Base-by-base conservation (phyloP, 345 rosid genomes). In the Eucalyptus polyanthemos region DNA sequence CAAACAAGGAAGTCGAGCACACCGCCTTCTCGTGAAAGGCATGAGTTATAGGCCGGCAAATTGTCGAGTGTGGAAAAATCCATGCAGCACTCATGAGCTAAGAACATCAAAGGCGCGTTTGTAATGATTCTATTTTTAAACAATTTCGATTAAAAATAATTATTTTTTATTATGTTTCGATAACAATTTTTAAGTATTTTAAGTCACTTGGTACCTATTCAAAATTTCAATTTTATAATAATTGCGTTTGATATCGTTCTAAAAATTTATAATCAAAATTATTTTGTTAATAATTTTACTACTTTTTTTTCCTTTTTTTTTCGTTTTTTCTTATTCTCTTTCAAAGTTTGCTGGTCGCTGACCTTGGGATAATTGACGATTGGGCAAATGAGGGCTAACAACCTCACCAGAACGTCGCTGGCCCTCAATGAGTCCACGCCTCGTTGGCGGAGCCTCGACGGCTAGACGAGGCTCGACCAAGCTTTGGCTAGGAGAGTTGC, bases 131-230 rank as follows among this genome's bases (percentile, higher is more conserved):
- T n/a, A n/a, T n/a, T n/a, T n/a, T n/a, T n/a, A 34, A 5, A 50
- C 3, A 50, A 50, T 50, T 50, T 50, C 0, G 0, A 50, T 50
- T 0, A 50, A 1, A 50, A 50, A 50, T 4, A 0, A 47, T 47
- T 47, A 0, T 0, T 50, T 49, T 50, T 50, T 50, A 50, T 50
- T 50, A 0, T 50, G 3, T 50, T 50, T 0, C 0, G 3, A 0
- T 0, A 50, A 50, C 0, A 50, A 50, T 14, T 50, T 50, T 0
- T 14, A 14, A 50, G 2, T 1, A 50, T 50, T 50, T 50, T 50
- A 50, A 50, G 0, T 12, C 0, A 0, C 2, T 50, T 14, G 3
- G 3, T 49, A 50, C 2, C 0, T 1, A 1, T 50, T 3, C 6
- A 50, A 50, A 14, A 14, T 14, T 50, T 50, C 16, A 2, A 50